A percentile compares a stretch with the other conserved stretches of the same genome.
Evolutionary conservation across 2,329 filamentous ascomycete species (phyloP).

Genomic region (Nothopassalora personata): DNA sequence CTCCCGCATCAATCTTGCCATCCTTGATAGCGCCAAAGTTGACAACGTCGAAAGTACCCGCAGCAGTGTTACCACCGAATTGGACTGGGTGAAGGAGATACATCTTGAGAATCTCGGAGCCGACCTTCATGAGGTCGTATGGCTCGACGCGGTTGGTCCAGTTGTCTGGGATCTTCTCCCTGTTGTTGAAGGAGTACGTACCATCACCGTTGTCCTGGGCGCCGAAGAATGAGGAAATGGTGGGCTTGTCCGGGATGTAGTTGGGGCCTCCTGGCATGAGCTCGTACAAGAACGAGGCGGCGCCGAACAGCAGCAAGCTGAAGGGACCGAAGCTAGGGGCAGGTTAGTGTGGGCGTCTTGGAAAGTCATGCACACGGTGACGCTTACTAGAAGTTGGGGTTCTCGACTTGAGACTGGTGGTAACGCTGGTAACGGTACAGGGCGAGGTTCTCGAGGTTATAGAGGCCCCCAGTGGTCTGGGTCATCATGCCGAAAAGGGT

Average conservation of each 20-base stretch:
- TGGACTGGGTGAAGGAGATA: conserved; percentile 40
- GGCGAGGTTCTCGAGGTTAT: conserved; percentile 29
- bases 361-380: not conserved
- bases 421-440: conserved; percentile 36
- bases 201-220: conserved; percentile 37
- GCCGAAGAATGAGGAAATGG: conserved; percentile 37
- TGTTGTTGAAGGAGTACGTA: conserved; percentile 35
- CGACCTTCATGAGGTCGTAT: conserved; percentile 33
- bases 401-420: conserved; percentile 34
- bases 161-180: conserved; percentile 38
- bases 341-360: not conserved
- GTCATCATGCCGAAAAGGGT: conserved; percentile 39
- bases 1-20: conserved; percentile 34
- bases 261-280: conserved; percentile 34
- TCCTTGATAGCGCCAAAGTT: conserved; percentile 30
- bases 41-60: conserved; percentile 8
- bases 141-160: conserved; percentile 28
- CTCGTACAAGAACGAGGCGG: conserved; percentile 40
- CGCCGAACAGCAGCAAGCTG: conserved; percentile 36
- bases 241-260: conserved; percentile 30
- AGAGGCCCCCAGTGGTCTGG: conserved; percentile 30
- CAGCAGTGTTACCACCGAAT: conserved; percentile 34
- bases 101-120: conserved; percentile 35
- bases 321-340: conserved; percentile 33
- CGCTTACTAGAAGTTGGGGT: conserved; percentile 34